Evolutionary conservation across 176 grass and related monocot genomes (phyloP).

Genomic region (Lolium perenne): DNA sequence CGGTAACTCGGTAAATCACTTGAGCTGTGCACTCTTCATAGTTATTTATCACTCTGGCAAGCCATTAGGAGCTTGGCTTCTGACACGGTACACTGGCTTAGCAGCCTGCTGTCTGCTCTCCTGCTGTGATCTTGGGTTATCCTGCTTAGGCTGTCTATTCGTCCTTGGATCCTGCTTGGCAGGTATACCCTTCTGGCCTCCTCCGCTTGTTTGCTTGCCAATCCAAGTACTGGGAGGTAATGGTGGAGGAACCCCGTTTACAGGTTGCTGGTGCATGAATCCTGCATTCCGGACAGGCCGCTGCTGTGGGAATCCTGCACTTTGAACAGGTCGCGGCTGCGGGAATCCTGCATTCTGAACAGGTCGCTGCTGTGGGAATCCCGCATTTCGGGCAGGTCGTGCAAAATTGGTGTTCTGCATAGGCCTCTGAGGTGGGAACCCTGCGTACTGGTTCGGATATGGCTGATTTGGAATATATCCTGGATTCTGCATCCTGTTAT

Average conservation of each 20-base stretch:
- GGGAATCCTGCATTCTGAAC: conserved; percentile 36
- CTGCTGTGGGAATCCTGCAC: conserved; percentile 26
- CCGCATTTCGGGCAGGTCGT: conserved; percentile 35
- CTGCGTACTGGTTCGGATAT: conserved; percentile 43
- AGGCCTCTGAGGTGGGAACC: conserved; percentile 47
- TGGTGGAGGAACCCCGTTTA: conserved; percentile 65
- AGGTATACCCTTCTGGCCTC: conserved; percentile 37
- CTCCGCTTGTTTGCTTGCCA: conserved; percentile 64
- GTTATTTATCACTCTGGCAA: conserved; percentile 44
- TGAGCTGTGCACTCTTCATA: conserved; percentile 19
- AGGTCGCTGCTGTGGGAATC: conserved; percentile 34
- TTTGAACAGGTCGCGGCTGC: conserved; percentile 37
- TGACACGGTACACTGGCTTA: conserved; percentile 67
- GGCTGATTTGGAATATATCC: conserved; percentile 48
- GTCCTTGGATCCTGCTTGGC: conserved; percentile 47
- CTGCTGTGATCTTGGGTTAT: conserved; percentile 48
- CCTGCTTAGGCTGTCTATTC: conserved; percentile 21
- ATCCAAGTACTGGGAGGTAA: conserved; percentile 86
- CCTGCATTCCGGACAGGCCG: conserved; percentile 16
- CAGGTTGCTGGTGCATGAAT: conserved; percentile 38
- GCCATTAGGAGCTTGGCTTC: conserved; percentile 45
- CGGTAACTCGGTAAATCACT: not conserved
- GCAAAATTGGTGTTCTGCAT: conserved; percentile 36
- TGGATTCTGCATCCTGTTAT: conserved; percentile 50
- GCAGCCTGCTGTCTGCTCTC: conserved; percentile 60